Conservation (phyloP, 2,329 filamentous ascomycete species). For the Pseudogymnoascus pannorum region DNA sequence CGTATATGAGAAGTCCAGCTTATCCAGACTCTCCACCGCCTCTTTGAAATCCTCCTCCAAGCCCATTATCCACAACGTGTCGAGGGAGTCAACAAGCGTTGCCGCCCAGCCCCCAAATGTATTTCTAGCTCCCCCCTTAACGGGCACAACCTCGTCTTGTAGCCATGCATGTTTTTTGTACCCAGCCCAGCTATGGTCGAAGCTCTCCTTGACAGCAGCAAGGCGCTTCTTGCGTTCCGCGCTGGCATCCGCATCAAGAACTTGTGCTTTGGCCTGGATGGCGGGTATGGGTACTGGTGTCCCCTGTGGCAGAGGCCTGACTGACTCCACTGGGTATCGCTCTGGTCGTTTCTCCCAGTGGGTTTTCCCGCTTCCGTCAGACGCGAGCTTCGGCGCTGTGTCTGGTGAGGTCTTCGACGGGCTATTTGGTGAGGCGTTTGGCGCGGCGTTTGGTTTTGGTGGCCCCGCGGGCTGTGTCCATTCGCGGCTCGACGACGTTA, state of each 20-base stretch:
- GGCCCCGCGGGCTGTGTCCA: neutral
- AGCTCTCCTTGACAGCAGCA: constrained; percentile 62
- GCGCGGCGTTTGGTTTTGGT: neutral
- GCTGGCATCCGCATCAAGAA: constrained; percentile 54
- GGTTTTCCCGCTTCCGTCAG: constrained; percentile 27
- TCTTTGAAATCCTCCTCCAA: constrained; percentile 72
- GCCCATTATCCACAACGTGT: constrained; percentile 84
- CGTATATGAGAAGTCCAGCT: constrained; percentile 78
- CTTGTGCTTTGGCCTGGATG: constrained; percentile 65
- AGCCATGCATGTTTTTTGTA: constrained; percentile 76
- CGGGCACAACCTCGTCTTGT: constrained; percentile 77
- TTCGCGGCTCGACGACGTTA: neutral
- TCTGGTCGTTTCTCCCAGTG: constrained; percentile 72
- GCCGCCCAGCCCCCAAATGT: constrained; percentile 91
- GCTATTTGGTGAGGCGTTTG: neutral
- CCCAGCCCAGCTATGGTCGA: constrained; percentile 71
- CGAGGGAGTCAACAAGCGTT: constrained; percentile 73
- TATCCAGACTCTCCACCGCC: constrained; percentile 59
- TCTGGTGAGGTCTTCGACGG: constrained; percentile 13
- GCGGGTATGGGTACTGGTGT: constrained; percentile 63
- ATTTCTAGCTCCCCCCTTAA: constrained; percentile 60
- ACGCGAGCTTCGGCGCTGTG: constrained; percentile 3
- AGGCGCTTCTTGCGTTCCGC: constrained; percentile 58
- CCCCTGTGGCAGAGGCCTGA: constrained; percentile 70
- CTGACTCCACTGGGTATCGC: constrained; percentile 71